Conservation (phyloP, 2,329 filamentous ascomycete species). For the Podosphaera fusca region DNA sequence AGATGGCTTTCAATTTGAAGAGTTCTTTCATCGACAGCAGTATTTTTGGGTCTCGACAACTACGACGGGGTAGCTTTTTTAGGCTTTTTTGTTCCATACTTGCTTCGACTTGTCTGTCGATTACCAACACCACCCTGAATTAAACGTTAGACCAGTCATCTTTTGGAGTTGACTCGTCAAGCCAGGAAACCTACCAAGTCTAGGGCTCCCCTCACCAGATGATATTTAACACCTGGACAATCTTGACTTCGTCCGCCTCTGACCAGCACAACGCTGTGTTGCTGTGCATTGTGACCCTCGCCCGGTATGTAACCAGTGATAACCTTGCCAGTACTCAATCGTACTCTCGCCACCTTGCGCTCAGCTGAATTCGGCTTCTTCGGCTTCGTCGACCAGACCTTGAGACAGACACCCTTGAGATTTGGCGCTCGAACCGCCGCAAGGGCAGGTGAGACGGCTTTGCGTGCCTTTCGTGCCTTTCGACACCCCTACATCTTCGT, state of each 20-base stretch:
- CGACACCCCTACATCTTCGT: constrained; percentile 36
- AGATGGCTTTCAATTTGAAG: too few species aligned
- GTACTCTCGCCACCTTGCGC: constrained; percentile 80
- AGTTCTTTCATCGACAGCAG: too few species aligned
- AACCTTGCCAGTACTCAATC: constrained; percentile 66
- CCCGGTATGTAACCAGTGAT: constrained; percentile 90
- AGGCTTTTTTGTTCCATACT: constrained; percentile 97
- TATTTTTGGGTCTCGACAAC: too few species aligned
- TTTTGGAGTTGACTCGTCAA: background rate
- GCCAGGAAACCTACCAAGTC: constrained; percentile 55
- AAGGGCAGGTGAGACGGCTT: constrained; percentile 72
- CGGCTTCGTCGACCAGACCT: constrained; percentile 78
- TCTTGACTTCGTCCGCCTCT: constrained; percentile 81
- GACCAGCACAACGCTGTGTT: constrained; percentile 95
- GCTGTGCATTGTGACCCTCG: constrained; percentile 96
- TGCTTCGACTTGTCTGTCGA: constrained; percentile 65
- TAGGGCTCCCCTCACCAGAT: constrained; percentile 71
- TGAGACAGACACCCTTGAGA: constrained; percentile 88
- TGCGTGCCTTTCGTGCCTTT: constrained; percentile 55
- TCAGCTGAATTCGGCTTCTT: constrained; percentile 99
- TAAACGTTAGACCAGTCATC: background rate
- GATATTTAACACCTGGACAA: constrained; percentile 95
- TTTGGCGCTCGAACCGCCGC: constrained; percentile 43
- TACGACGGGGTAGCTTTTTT: constrained; percentile 37
- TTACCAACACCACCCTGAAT: constrained; percentile 69